phyloP scores from a whole-genome alignment of 176 grass and related monocot species.

The Rhynchospora tenuis region DNA sequence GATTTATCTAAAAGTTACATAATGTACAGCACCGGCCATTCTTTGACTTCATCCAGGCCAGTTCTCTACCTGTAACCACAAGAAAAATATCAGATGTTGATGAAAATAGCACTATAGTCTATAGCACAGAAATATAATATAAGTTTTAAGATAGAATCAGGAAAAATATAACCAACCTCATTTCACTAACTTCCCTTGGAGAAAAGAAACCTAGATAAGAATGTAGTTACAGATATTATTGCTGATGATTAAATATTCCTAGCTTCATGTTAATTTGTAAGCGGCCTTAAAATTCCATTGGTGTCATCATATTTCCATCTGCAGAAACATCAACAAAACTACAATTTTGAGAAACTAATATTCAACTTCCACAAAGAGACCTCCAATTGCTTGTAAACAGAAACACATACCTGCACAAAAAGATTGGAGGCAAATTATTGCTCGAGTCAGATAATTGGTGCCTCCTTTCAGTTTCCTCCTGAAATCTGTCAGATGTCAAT shows the following conservation, averaged over 20 bases:
- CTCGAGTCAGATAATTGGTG: conserved; percentile 26
- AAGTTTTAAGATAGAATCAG: background rate
- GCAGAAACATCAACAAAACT: conserved; percentile 21
- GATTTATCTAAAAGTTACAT: conserved; percentile 6
- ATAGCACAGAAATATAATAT: background rate
- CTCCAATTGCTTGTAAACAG: background rate
- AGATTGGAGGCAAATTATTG: conserved; percentile 38
- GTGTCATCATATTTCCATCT: conserved; percentile 43
- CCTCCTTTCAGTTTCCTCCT: conserved; percentile 27
- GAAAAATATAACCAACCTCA: conserved; percentile 13
- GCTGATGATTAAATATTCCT: background rate
- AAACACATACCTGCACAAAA: conserved; percentile 44
- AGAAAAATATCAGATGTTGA: background rate
- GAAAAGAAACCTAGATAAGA: background rate
- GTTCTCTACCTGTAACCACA: background rate
- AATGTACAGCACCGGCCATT: conserved; percentile 20
- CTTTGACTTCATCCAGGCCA: background rate
- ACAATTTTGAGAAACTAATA: background rate
- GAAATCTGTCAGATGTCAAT: background rate
- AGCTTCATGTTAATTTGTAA: conserved; percentile 10
- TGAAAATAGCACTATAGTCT: background rate
- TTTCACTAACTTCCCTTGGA: background rate
- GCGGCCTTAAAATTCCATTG: conserved; percentile 34
- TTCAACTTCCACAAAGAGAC: background rate
- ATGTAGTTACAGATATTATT: conserved; percentile 21